Evolutionary conservation across 768 basidiomycete species (phyloP), one percentile per base, ranked within the genome.

Genomic region (Amanita subjunquillea): DNA sequence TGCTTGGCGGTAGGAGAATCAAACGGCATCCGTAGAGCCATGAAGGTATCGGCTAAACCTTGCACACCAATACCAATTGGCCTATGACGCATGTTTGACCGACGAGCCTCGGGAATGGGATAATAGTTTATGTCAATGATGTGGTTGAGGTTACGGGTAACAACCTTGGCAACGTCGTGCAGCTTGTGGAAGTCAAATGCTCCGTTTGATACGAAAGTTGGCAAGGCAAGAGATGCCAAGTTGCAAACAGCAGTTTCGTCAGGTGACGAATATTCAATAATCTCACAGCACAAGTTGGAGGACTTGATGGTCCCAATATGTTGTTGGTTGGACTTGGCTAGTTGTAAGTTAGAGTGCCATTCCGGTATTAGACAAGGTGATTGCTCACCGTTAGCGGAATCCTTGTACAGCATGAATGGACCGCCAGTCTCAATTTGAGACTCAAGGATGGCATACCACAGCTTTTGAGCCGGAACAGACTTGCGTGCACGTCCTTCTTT

Each of bases 371-470:
- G 32, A 23, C 15, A 15, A 9, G 41, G 20, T 9, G 3, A 42
- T 20, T 1, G 71, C 86, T 51, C 60, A 93, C 91, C 70, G 66
- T 99, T 99, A 54, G 88, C 85, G 38, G 91, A 79, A 63, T 98
- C 95, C 73, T 99, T 99, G 79, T 98, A 99, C 25, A 91, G 75
- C 91, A 98, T 98, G 75, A 97, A 99, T 0, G 96, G 96, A n/a
- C 86, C 87, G 47, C 96, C 96, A 1, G 96, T 99, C 72, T 99
- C 95, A 59, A 95, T 92, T 69, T 99, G 96, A 10, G 93, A 83
- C 63, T 98, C 96, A 38, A 98, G 73, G 59, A 98, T 83, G 32
- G 93, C 92, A 65, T 95, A 97, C 95, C 96, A 99, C 36, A 99
- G 79, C 70, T 98, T 97, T 68, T 98, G 96, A 2, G 96, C 96